These are phyloP conservation scores for Inonotus obliquus DNA, from an alignment of 1,284 basidiomycete genomes.

Conservation along the genomic window DNA sequence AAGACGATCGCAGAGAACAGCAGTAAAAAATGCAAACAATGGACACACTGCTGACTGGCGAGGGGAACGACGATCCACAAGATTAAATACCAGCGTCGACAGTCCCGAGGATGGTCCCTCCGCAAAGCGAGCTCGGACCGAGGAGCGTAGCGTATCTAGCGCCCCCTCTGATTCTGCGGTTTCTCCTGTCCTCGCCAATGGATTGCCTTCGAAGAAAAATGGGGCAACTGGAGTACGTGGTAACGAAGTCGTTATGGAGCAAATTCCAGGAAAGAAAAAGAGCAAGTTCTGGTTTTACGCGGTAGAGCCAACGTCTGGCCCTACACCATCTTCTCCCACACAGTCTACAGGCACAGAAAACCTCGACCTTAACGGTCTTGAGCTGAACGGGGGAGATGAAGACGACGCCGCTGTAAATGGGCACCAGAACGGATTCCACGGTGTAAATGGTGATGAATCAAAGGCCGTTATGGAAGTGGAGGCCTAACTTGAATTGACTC, in stretches of 20 bases:
- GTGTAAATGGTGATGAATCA: neutral
- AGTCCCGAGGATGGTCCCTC: slow-evolving; percentile 46
- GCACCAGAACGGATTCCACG: neutral
- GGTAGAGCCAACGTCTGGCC: slow-evolving; percentile 54
- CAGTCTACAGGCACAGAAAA: slow-evolving; percentile 21
- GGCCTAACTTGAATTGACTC: neutral
- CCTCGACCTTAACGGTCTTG: slow-evolving; percentile 2
- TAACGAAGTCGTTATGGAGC: slow-evolving; percentile 64
- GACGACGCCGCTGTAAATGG: neutral
- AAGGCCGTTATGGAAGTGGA: neutral
- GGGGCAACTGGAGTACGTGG: slow-evolving; percentile 61
- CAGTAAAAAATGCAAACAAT: slow-evolving; percentile 40
- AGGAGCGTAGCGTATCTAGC: slow-evolving; percentile 57
- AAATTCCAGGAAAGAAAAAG: slow-evolving; percentile 68
- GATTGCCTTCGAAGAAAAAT: slow-evolving; percentile 28
- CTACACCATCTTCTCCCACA: slow-evolving; percentile 22
- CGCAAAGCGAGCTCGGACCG: slow-evolving; percentile 65
- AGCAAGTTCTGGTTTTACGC: slow-evolving; percentile 83
- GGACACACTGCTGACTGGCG: slow-evolving; percentile 60
- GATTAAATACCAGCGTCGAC: slow-evolving; percentile 54
- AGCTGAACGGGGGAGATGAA: neutral
- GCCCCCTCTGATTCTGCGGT: slow-evolving; percentile 38
- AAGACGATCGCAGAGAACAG: slow-evolving; percentile 59
- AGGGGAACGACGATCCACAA: slow-evolving; percentile 67
- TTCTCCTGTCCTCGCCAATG: slow-evolving; percentile 28